Evolutionary conservation across 2,329 filamentous ascomycete genomes (phyloP), one percentile per base, ranked within the genome.

Genomic region (Pestalotiopsis sp.): DNA sequence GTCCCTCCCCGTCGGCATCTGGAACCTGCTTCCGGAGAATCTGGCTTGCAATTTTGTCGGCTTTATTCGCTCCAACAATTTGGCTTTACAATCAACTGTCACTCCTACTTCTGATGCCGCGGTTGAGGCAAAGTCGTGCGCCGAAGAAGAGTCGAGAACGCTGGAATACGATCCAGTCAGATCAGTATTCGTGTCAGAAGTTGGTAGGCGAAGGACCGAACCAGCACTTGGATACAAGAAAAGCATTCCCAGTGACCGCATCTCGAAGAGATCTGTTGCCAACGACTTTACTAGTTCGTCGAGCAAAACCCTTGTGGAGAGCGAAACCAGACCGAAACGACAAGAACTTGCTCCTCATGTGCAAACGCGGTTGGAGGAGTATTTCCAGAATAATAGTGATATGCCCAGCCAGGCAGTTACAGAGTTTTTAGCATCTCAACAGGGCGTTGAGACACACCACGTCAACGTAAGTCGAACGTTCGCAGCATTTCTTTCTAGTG

Each of bases 21-120:
- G 88, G 88, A 85, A 89, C 71, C 77, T 90, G 58, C 79, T 90
- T 0, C 87, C 87, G 0, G 87, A 89, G 45, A 82, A 89, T 65
- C 83, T 82, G 31, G 87, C 87, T 0, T 87, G 86, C 60, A 85
- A 86, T 0, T 90, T 90, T 68, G 79, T 90, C 11, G 86, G 85
- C 9, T 89, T 89, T 68, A 87, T 89, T 68, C 82, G 86, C 7
- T 89, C 87, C 4, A 87, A 88, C 75, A 88, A 89, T 71, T 77
- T 89, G 14, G 79, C 83, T 14, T 14, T 77, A 80, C 40, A 78
- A 75, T 23, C 59, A 72, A n/a, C 67, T 70, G 25, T 7, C n/a
- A 71, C 73, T 70, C 12, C 31, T 36, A 36, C 7, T 2, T 9
- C 31, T 36, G 7, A 36, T 36, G 31, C 31, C 6, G 72, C 71